Percentiles rank a stretch among this genome's conserved stretches.
These are phyloP conservation scores for Sistotremastrum suecicum DNA, from an alignment of 768 basidiomycete genomes.

Conservation along the genomic window DNA sequence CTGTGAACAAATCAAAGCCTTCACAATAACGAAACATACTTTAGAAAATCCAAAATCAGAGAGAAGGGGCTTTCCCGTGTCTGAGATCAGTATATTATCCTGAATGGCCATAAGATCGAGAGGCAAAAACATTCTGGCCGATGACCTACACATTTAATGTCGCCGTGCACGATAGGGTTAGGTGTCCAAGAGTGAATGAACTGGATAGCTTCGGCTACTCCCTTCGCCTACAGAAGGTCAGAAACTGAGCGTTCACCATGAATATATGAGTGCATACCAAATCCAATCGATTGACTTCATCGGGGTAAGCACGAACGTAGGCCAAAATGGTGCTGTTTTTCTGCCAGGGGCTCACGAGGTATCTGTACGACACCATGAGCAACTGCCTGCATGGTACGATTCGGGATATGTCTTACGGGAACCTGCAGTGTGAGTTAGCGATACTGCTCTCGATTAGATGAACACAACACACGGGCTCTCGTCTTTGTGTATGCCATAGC, in stretches of 20 bases:
- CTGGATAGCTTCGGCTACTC: slow-evolving; percentile 30
- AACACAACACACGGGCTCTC: slow-evolving; percentile 30
- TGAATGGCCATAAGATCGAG: background rate
- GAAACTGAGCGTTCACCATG: background rate
- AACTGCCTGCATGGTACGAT: too few species aligned
- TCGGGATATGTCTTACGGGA: too few species aligned
- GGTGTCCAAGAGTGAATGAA: slow-evolving; percentile 37
- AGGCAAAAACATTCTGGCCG: background rate
- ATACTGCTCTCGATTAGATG: too few species aligned
- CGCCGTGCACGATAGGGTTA: slow-evolving; percentile 35
- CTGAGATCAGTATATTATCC: slow-evolving; percentile 2
- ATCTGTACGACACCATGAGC: slow-evolving; percentile 17
- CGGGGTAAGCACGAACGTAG: slow-evolving; percentile 29
- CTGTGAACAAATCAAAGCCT: background rate
- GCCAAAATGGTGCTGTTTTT: slow-evolving; percentile 32
- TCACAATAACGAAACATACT: background rate
- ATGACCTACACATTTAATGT: slow-evolving; percentile 33
- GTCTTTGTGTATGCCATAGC: slow-evolving; percentile 42
- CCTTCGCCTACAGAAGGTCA: slow-evolving; percentile 23
- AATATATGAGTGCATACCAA: slow-evolving; percentile 21
- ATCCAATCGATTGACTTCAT: slow-evolving; percentile 24
- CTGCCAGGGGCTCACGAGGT: slow-evolving; percentile 48
- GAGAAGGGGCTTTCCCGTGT: slow-evolving; percentile 1
- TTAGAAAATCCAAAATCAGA: slow-evolving; percentile 5
- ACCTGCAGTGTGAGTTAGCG: background rate